Conservation (phyloP, 116 monocot genomes). For the Phalaenopsis hybrid region DNA sequence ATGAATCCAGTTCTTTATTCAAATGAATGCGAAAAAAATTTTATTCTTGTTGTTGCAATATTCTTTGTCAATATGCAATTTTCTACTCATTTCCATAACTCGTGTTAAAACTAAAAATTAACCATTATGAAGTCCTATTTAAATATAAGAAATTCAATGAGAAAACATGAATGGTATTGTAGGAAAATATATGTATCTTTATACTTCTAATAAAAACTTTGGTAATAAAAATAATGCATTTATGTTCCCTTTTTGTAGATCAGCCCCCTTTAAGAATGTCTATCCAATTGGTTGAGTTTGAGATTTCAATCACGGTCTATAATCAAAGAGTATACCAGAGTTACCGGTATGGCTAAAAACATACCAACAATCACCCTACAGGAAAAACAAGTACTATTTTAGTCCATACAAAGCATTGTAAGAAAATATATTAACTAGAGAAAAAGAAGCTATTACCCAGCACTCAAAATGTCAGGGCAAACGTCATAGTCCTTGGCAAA, state of each 20-base stretch:
- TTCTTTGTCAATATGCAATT: too few species aligned
- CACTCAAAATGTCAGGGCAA: slow-evolving; percentile 12
- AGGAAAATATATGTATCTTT: not conserved
- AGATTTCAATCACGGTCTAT: slow-evolving; percentile 10
- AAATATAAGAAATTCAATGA: not conserved
- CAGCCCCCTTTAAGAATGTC: not conserved
- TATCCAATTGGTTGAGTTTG: not conserved
- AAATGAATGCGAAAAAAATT: too few species aligned
- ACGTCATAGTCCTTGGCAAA: slow-evolving; percentile 50
- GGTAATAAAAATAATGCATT: not conserved
- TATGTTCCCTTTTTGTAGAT: not conserved
- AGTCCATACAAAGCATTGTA: not conserved
- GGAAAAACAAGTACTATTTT: not conserved
- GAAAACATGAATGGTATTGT: not conserved
- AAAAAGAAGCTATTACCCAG: slow-evolving; percentile 7
- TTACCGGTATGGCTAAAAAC: slow-evolving; percentile 51
- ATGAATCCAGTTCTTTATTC: too few species aligned
- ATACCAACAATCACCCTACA: slow-evolving; percentile 64
- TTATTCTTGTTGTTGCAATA: too few species aligned
- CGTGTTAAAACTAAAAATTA: too few species aligned
- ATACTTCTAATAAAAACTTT: not conserved
- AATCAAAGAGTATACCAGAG: slow-evolving; percentile 45
- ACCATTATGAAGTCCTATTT: not conserved
- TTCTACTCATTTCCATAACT: too few species aligned
- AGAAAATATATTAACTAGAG: not conserved